Evolutionary conservation across 441 rosid genomes (phyloP), one percentile per base, ranked within the genome.

Genomic region (Pelargonium myrrhifolium): DNA sequence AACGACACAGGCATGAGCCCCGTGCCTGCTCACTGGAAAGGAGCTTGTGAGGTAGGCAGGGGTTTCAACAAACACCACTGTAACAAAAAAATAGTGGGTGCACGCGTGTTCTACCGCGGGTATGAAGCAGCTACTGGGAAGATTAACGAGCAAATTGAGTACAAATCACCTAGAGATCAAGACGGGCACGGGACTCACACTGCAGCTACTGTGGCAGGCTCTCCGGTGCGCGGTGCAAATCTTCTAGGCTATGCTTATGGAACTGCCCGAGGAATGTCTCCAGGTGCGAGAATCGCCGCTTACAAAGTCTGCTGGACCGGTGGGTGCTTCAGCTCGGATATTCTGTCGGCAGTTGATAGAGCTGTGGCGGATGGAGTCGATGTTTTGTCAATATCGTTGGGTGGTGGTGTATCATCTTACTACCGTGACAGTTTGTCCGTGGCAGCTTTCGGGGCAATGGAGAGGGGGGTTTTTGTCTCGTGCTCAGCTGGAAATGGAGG

Each of bases 121-220:
- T 87, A 84, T 28, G 93, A 83, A 59, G 86, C 96, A 58, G 87
- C 88, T 15, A 78, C 81, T 0, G 97, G 98, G 18, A 86, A 80
- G 73, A 90, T 93, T 66, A 84, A 85, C 0, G 82, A 78, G 72
- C 80, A 79, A 81, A 68, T 45, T 0, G 88, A 87, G 72, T 84
- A 79, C 56, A 85, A 74, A 69, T 85, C 93, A 47, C 83, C 93
- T 0, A 78, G 90, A 75, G 90, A 87, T 59, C 78, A 77, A 78
- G 90, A 87, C 22, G 89, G 90, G 49, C 93, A 85, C 22, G 88
- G 93, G 2, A 85, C 90, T 72, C 90, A 87, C 68, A 87, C 93
- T 6, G 85, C 90, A 21, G 93, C 86, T 0, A 87, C 93, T 0
- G 86, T 87, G 8, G 87, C 85, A 51, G 93, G 93, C n/a, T 77